A percentile compares a stretch with the other conserved stretches of the same genome.
Conservation (phyloP, 371 early-diverging fungal genomes). For the Mortierella sp. region DNA sequence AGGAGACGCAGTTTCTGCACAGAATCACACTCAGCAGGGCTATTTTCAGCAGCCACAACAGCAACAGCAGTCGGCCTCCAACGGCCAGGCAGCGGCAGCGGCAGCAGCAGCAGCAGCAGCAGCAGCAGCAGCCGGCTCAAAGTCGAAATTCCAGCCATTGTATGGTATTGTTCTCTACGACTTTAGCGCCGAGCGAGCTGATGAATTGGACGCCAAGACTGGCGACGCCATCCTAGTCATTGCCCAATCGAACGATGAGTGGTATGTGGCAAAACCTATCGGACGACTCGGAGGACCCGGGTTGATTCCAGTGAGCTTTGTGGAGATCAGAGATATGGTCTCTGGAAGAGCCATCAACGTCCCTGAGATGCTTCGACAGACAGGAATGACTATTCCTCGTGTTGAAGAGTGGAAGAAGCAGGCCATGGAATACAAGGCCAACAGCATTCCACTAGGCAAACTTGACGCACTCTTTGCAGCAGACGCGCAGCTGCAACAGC, state of each 20-base stretch:
- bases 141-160: constrained; percentile 58
- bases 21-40: constrained; percentile 12
- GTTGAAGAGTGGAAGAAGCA: constrained; percentile 83
- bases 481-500: constrained; percentile 29
- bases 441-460: constrained; percentile 63
- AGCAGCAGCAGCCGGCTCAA: constrained; percentile 27
- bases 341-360: constrained; percentile 21
- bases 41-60: constrained; percentile 20
- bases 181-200: constrained; percentile 80
- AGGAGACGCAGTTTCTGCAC: constrained; percentile 19
- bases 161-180: constrained; percentile 82
- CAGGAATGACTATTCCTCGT: constrained; percentile 60
- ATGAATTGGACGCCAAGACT: constrained; percentile 59
- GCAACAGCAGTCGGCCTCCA: constrained; percentile 21
- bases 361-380: constrained; percentile 23
- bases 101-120: constrained; percentile 23
- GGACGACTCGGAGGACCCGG: constrained; percentile 77
- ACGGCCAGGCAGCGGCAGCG: constrained; percentile 4
- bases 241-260: constrained; percentile 83
- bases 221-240: constrained; percentile 68
- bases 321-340: constrained; percentile 73
- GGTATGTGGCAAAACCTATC: constrained; percentile 85
- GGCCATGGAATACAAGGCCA: constrained; percentile 68
- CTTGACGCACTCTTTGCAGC: constrained; percentile 23
- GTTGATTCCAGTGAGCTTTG: constrained; percentile 82